Conservation (phyloP, 2,329 filamentous ascomycete species). For the Cadophora sp. region DNA sequence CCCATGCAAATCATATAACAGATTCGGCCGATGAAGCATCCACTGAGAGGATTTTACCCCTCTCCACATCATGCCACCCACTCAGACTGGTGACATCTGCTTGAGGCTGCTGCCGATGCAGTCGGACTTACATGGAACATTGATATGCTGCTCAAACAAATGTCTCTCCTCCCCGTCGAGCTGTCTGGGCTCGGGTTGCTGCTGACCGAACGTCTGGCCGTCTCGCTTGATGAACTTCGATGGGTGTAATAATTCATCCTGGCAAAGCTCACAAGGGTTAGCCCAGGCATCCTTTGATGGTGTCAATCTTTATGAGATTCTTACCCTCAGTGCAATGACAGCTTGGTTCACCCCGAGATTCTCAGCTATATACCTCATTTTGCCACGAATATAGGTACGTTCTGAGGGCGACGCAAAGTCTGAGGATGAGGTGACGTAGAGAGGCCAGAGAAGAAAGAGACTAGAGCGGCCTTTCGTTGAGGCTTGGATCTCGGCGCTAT, state of each 20-base stretch:
- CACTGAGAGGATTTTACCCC: no score
- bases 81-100: not conserved
- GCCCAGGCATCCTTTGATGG: not conserved
- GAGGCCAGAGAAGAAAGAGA: conserved; percentile 21
- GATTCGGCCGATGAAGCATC: no score
- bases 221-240: not conserved
- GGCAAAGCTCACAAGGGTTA: not conserved
- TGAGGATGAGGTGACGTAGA: conserved; percentile 18
- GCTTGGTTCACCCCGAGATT: conserved; percentile 22
- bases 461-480: conserved; percentile 10
- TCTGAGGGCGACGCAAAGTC: conserved; percentile 22
- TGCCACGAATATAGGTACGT: conserved; percentile 15
- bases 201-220: not conserved
- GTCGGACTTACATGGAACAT: not conserved
- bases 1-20: no score
- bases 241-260: not conserved
- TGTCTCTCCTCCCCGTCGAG: not conserved
- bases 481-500: conserved; percentile 50
- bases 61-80: not conserved
- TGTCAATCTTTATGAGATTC: not conserved
- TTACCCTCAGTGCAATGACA: not conserved
- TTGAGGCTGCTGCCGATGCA: not conserved
- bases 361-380: conserved; percentile 15
- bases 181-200: not conserved
- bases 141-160: not conserved